These are phyloP conservation scores for Botrytis pseudocinerea DNA, from an alignment of 2,329 filamentous ascomycete genomes.

Conservation along the genomic window DNA sequence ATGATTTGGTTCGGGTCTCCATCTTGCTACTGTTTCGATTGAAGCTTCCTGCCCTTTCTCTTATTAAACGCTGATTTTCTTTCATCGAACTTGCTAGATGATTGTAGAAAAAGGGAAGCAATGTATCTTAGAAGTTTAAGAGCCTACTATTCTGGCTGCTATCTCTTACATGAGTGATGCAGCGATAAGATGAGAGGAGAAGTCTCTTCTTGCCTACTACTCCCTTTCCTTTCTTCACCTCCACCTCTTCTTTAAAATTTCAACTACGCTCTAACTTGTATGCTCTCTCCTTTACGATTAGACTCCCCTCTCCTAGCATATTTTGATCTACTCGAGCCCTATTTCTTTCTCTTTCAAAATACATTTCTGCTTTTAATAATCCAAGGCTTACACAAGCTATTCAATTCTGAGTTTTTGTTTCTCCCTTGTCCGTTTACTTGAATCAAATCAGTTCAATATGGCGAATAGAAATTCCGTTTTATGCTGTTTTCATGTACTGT, in stretches of 20 bases:
- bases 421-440: neutral
- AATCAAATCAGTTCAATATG: neutral
- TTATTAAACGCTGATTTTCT: neutral
- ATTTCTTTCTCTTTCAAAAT: neutral
- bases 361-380: neutral
- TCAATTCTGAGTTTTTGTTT: neutral
- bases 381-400: neutral
- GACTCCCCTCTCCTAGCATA: neutral
- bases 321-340: neutral
- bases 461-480: neutral
- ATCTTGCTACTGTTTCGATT: neutral
- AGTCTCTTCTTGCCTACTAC: neutral
- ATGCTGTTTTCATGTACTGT: neutral
- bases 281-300: neutral
- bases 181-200: neutral
- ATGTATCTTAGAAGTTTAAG: neutral
- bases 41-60: neutral
- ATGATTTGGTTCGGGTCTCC: neutral
- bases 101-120: neutral
- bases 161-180: neutral
- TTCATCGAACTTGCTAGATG: neutral
- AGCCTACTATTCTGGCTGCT: neutral
- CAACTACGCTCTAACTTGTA: neutral
- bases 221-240: neutral
- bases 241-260: neutral